Evolutionary conservation across 169 alveolate genomes (phyloP).

Genomic region (Sarcocystis neurona): DNA sequence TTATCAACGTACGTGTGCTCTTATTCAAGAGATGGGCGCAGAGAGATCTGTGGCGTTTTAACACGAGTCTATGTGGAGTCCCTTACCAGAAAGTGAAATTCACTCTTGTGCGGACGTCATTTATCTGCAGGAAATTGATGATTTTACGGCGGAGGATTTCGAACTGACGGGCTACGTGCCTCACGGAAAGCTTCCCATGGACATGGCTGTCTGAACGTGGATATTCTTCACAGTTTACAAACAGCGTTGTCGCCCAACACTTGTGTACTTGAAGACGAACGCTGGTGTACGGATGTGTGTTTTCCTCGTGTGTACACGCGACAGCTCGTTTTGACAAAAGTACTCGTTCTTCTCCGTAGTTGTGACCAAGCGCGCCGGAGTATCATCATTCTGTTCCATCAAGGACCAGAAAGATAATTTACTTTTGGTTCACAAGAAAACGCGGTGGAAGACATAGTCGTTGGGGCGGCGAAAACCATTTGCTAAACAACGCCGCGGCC

Average conservation of each 20-base stretch:
- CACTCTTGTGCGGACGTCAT: too few species aligned
- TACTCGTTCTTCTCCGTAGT: background rate
- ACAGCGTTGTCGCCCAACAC: background rate
- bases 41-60: too few species aligned
- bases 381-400: background rate
- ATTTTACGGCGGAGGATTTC: slow-evolving; percentile 87
- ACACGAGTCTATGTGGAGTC: too few species aligned
- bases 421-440: too few species aligned
- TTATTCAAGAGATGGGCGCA: too few species aligned
- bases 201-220: slow-evolving; percentile 67
- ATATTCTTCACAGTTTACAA: background rate
- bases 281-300: background rate
- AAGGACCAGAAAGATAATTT: too few species aligned
- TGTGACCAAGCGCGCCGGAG: background rate
- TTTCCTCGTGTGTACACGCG: background rate
- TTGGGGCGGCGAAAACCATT: too few species aligned
- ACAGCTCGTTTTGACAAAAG: background rate
- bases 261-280: background rate
- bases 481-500: too few species aligned
- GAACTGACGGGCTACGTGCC: slow-evolving; percentile 88
- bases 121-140: slow-evolving; percentile 87
- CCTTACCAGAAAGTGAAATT: too few species aligned
- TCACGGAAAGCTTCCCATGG: slow-evolving; percentile 73
- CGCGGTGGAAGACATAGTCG: too few species aligned
- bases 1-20: too few species aligned